phyloP scores from a whole-genome alignment of 164 flowering plant genomes.

The Houttuynia cordata region DNA sequence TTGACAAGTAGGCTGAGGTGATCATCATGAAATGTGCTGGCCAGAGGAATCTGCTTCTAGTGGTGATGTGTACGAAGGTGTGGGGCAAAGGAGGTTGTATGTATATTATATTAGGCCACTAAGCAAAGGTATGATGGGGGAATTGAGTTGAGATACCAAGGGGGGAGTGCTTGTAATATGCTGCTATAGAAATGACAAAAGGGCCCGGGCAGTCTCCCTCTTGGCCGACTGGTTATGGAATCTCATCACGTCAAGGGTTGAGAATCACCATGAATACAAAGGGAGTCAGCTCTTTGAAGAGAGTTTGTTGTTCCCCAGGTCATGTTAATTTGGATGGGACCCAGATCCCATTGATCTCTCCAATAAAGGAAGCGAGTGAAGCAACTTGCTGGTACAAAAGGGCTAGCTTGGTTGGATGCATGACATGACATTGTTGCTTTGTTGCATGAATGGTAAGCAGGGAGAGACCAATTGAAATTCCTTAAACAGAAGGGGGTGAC shows the following conservation, averaged over 20 bases:
- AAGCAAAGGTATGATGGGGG: neutral
- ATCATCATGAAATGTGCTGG: neutral
- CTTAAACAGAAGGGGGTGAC: no score
- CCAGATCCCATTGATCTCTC: no score
- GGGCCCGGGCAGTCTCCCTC: neutral
- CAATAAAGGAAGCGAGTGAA: no score
- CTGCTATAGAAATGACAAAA: conserved; percentile 6
- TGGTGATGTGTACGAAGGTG: neutral
- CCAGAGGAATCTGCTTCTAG: no score
- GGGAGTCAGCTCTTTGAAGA: no score
- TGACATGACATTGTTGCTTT: no score
- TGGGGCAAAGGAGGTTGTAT: neutral
- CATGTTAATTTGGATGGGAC: no score
- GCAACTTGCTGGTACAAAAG: no score
- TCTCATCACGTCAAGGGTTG: neutral
- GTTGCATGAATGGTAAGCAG: no score
- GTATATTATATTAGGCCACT: neutral
- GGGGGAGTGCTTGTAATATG: conserved; percentile 2
- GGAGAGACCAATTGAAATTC: no score
- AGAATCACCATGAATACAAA: neutral
- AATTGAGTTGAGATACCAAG: conserved; percentile 6
- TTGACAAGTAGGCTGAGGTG: neutral
- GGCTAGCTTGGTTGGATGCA: no score
- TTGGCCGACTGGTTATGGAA: conserved; percentile 6
- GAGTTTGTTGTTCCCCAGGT: no score